A percentile compares a stretch with the other conserved stretches of the same genome.
phyloP scores from a whole-genome alignment of 257 asterid genomes.

The Lithospermum erythrorhizon region DNA sequence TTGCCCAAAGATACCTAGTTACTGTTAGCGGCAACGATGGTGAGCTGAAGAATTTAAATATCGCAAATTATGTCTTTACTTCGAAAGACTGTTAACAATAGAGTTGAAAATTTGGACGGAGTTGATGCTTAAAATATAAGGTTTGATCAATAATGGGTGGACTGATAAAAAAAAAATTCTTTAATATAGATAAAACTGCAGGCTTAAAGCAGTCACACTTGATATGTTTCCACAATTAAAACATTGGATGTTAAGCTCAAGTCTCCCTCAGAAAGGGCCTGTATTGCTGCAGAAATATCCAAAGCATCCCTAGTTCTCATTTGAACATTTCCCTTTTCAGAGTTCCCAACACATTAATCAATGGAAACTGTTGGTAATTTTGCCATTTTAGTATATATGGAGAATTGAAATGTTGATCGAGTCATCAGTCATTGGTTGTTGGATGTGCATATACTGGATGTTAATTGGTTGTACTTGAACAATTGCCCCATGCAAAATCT shows the following conservation, averaged over 20 bases:
- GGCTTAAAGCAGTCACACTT: too few species aligned
- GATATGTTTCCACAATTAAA: too few species aligned
- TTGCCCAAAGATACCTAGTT: slow-evolving; percentile 91
- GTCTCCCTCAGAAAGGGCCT: too few species aligned
- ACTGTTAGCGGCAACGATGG: slow-evolving; percentile 93
- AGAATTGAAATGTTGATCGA: not conserved
- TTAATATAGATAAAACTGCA: too few species aligned
- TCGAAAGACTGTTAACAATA: not conserved
- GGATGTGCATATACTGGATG: slow-evolving; percentile 1
- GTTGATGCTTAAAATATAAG: not conserved
- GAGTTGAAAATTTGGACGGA: not conserved
- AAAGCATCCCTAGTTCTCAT: too few species aligned
- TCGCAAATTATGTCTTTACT: not conserved
- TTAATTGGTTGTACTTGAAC: not conserved
- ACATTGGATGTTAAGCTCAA: too few species aligned
- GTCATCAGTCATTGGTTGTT: not conserved
- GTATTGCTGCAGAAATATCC: too few species aligned
- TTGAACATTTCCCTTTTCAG: too few species aligned
- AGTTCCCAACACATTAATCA: too few species aligned
- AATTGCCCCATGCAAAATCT: not conserved
- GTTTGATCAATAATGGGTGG: not conserved
- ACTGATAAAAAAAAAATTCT: not conserved
- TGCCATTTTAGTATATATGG: not conserved
- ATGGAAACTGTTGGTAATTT: not conserved
- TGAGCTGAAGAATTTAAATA: slow-evolving; percentile 20